phyloP scores from a whole-genome alignment of 495 filamentous ascomycete genomes.

The Penicillium malachiteum region DNA sequence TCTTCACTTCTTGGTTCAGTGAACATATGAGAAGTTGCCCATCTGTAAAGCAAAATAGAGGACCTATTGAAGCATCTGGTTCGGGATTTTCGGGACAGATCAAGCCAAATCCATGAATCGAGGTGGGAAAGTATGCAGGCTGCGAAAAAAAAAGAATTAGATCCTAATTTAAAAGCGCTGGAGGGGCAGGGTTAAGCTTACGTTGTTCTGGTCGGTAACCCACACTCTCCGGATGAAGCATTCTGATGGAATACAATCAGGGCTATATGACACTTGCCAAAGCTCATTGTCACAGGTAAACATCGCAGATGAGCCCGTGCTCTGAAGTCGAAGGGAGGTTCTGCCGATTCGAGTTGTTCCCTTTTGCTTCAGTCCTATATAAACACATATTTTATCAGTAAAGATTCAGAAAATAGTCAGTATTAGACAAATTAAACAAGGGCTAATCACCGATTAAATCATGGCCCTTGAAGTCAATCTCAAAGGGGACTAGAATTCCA shows the following conservation, averaged over 20 bases:
- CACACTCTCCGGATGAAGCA: conserved; percentile 37
- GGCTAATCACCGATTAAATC: conserved; percentile 27
- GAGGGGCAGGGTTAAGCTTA: conserved; percentile 19
- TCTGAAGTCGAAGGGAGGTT: conserved; percentile 38
- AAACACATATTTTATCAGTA: background rate
- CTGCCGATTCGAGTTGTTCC: conserved; percentile 31
- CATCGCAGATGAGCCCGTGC: conserved; percentile 27
- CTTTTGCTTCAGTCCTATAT: conserved; percentile 31
- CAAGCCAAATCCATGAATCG: conserved; percentile 34
- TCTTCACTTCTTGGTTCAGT: conserved; percentile 30
- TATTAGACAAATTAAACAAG: background rate
- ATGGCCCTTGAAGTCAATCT: conserved; percentile 17
- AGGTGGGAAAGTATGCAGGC: conserved; percentile 42
- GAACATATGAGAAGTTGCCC: conserved; percentile 40
- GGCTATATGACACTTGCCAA: conserved; percentile 36
- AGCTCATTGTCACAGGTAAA: conserved; percentile 42
- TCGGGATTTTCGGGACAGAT: conserved; percentile 14
- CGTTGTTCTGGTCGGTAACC: conserved; percentile 47
- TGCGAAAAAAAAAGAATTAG: conserved; percentile 8
- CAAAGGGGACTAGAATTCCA: conserved; percentile 41
- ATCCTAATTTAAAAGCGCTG: background rate
- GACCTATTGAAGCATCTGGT: conserved; percentile 19
- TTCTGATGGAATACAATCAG: conserved; percentile 17
- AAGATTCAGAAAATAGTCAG: background rate
- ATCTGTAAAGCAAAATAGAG: conserved; percentile 46